Conservation (phyloP, 352 stramenopile genomes). For the Globisporangium lucens region DNA sequence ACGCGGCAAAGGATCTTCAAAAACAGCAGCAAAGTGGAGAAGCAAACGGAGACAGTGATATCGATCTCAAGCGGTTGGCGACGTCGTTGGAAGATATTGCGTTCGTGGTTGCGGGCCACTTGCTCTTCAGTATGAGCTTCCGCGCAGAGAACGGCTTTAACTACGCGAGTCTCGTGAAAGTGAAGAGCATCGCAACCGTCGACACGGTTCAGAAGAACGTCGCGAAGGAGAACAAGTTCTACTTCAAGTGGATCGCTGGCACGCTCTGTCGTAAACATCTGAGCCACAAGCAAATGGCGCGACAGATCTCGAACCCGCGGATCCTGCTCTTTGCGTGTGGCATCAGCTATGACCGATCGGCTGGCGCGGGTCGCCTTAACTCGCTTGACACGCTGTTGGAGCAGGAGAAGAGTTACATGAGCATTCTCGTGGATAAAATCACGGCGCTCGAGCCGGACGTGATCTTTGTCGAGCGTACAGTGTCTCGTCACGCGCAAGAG, state of each 20-base stretch:
- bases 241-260: slow-evolving; percentile 94
- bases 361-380: slow-evolving; percentile 81
- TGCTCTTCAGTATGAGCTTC: slow-evolving; percentile 84
- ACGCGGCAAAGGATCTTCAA: slow-evolving; percentile 26
- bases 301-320: slow-evolving; percentile 91
- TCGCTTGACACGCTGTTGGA: slow-evolving; percentile 96
- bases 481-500: slow-evolving; percentile 92
- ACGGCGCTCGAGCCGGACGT: slow-evolving; percentile 93
- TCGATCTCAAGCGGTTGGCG: slow-evolving; percentile 43
- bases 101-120: slow-evolving; percentile 66
- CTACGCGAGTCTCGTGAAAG: slow-evolving; percentile 69
- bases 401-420: slow-evolving; percentile 96
- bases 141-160: slow-evolving; percentile 74
- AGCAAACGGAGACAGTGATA: slow-evolving; percentile 12
- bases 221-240: slow-evolving; percentile 62
- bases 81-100: slow-evolving; percentile 68
- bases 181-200: slow-evolving; percentile 77
- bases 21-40: background rate
- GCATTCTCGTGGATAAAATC: slow-evolving; percentile 97
- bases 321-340: slow-evolving; percentile 95
- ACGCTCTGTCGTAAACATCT: slow-evolving; percentile 96
- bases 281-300: slow-evolving; percentile 96
- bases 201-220: slow-evolving; percentile 62
- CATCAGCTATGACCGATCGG: slow-evolving; percentile 95
- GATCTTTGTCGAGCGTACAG: slow-evolving; percentile 90